phyloP scores from a whole-genome alignment of 2,329 filamentous ascomycete genomes.

The Nannizziopsis barbatae region DNA sequence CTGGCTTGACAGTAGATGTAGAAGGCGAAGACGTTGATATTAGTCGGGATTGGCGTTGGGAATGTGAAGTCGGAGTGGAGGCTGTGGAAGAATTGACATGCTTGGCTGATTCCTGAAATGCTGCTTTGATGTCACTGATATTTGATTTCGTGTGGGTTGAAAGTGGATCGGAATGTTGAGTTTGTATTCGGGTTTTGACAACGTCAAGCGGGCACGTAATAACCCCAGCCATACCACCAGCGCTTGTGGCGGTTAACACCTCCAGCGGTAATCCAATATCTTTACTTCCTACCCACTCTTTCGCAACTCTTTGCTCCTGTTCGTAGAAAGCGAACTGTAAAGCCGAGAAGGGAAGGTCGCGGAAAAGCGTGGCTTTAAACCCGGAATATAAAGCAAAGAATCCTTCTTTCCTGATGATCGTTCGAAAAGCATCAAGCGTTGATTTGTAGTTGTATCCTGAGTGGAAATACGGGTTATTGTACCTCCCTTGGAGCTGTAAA shows the following conservation, averaged over 20 bases:
- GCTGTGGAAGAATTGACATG: constrained; percentile 22
- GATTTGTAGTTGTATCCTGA: constrained; percentile 94
- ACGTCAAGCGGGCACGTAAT: constrained; percentile 94
- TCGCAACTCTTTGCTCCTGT: constrained; percentile 74
- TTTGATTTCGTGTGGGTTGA: constrained; percentile 14
- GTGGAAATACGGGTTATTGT: constrained; percentile 87
- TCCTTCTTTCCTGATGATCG: constrained; percentile 74
- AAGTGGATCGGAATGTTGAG: constrained; percentile 53
- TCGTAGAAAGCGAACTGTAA: constrained; percentile 98
- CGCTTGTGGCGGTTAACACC: constrained; percentile 76
- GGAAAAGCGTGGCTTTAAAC: constrained; percentile 91
- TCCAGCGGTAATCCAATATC: constrained; percentile 81
- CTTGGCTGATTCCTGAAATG: constrained; percentile 14
- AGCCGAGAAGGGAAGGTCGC: constrained; percentile 90
- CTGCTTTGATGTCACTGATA: constrained; percentile 12
- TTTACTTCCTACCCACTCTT: constrained; percentile 62
- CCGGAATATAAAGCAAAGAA: constrained; percentile 80
- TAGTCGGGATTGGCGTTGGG: constrained; percentile 48
- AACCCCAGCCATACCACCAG: constrained; percentile 84
- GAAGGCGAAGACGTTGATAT: constrained; percentile 88
- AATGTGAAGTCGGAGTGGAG: constrained; percentile 20
- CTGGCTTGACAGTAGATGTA: constrained; percentile 67
- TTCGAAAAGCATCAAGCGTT: constrained; percentile 71
- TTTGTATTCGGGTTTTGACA: constrained; percentile 93
- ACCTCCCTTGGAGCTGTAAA: constrained; percentile 82